Conservation (phyloP, 2,329 filamentous ascomycete species). For the Colletotrichum sp. region DNA sequence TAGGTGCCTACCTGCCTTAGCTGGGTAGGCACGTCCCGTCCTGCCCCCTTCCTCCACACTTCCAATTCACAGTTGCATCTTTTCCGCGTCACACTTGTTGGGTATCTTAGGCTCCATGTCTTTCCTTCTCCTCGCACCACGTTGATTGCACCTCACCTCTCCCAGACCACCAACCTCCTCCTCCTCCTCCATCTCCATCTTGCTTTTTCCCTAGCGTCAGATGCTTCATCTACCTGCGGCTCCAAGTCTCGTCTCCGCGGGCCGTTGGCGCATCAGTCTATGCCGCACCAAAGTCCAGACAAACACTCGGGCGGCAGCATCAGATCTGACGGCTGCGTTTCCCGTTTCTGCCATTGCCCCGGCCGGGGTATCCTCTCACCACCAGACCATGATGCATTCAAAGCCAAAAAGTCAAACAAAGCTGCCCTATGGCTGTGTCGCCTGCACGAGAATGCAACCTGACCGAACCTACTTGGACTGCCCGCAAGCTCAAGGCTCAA, state of each 20-base stretch:
- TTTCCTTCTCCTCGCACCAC: not conserved
- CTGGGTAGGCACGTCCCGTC: not conserved
- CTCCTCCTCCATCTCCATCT: not conserved
- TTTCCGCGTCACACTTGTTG: not conserved
- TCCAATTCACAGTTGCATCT: not conserved
- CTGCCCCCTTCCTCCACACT: not conserved
- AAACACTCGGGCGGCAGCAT: not conserved
- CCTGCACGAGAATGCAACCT: not conserved
- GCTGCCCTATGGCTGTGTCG: not conserved
- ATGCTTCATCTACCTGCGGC: not conserved
- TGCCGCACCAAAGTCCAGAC: not conserved
- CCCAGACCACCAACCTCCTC: not conserved
- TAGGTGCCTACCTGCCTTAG: not conserved
- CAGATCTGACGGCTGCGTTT: slow-evolving; percentile 1
- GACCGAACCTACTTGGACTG: not conserved
- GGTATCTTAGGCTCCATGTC: not conserved
- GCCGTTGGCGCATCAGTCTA: not conserved
- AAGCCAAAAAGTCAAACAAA: not conserved
- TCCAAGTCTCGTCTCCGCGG: not conserved
- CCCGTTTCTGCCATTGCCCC: not conserved
- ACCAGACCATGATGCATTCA: not conserved
- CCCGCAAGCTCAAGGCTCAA: not conserved
- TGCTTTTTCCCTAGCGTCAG: not conserved
- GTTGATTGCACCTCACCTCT: not conserved
- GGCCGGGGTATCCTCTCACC: slow-evolving; percentile 9